A percentile compares a stretch with the other conserved stretches of the same genome.
Evolutionary conservation across 148 eudicot species (phyloP).

Genomic region (Simmondsia chinensis): DNA sequence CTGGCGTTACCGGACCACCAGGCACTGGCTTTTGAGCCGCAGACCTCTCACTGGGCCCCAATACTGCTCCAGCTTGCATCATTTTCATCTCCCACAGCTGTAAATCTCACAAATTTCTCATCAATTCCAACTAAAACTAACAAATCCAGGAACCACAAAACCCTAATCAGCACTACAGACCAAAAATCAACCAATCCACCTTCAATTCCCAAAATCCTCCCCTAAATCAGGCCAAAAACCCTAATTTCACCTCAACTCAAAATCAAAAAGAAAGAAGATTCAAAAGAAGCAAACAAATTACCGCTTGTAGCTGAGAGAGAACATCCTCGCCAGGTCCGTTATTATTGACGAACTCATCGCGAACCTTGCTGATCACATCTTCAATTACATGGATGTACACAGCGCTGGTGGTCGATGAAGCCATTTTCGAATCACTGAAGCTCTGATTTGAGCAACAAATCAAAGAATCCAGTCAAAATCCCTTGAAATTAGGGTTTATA

Average conservation of each 20-base stretch:
- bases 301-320: conserved; percentile 72
- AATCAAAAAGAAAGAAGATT: not conserved
- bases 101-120: conserved; percentile 7
- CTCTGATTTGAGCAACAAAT: not conserved
- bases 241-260: conserved; percentile 5
- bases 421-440: conserved; percentile 24
- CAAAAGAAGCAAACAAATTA: conserved; percentile 12
- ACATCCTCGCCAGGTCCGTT: conserved; percentile 71
- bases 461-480: not conserved
- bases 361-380: conserved; percentile 86
- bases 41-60: conserved; percentile 67
- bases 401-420: conserved; percentile 54
- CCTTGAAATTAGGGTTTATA: not conserved
- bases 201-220: not conserved
- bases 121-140: conserved; percentile 2
- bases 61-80: conserved; percentile 82
- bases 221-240: conserved; percentile 8
- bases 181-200: not conserved
- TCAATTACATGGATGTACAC: conserved; percentile 82
- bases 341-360: conserved; percentile 64
- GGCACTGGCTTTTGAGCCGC: conserved; percentile 27
- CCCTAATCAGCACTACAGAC: conserved; percentile 2
- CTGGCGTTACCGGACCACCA: conserved; percentile 53
- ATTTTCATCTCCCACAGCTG: conserved; percentile 92
- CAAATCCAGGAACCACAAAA: conserved; percentile 18